Conservation (phyloP, 345 rosid genomes). For the Mallotus nudiflorus region DNA sequence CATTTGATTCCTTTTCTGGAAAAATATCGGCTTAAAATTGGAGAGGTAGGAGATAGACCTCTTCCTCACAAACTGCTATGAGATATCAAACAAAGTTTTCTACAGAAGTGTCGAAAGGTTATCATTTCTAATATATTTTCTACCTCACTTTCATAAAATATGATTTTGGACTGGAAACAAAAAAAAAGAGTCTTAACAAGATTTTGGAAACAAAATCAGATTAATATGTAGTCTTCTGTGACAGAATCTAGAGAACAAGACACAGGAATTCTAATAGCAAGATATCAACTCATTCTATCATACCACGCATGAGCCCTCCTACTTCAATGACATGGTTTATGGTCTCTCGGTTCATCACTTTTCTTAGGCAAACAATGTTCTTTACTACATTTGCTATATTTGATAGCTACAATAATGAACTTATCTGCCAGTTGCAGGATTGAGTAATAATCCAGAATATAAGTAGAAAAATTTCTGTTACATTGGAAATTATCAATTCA, state of each 20-base stretch:
- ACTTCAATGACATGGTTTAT: background rate
- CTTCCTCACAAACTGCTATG: background rate
- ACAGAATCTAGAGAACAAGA: background rate
- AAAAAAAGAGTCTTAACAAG: background rate
- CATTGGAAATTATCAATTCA: conserved; percentile 9
- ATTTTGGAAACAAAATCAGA: no score
- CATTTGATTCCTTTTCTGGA: background rate
- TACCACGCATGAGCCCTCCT: background rate
- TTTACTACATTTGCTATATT: background rate
- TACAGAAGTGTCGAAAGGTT: no score
- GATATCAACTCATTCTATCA: background rate
- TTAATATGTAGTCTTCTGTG: background rate
- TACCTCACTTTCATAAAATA: background rate
- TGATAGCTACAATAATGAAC: background rate
- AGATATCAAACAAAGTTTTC: background rate
- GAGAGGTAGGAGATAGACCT: background rate
- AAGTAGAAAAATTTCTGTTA: conserved; percentile 4
- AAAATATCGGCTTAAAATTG: background rate
- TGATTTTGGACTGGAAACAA: background rate
- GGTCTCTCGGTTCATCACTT: background rate
- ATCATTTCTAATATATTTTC: no score
- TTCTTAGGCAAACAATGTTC: background rate
- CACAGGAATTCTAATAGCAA: background rate
- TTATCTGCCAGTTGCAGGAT: background rate
- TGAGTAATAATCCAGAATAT: background rate